Evolutionary conservation across 495 filamentous ascomycete genomes (phyloP).

Genomic region (Tuber borchii): DNA sequence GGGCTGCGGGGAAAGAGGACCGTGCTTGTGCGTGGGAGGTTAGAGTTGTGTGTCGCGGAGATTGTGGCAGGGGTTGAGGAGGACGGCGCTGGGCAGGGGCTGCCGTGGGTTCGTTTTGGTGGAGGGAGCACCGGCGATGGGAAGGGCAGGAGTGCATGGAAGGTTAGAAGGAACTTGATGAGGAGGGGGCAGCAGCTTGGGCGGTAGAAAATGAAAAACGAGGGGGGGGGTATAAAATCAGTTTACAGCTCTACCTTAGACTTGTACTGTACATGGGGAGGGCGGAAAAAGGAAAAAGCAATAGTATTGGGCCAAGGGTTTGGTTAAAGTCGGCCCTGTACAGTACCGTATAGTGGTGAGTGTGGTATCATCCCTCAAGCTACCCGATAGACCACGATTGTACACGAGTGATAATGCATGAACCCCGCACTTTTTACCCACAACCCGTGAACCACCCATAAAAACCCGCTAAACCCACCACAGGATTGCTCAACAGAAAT

Average conservation of each 20-base stretch:
- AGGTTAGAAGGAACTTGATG: conserved; percentile 43
- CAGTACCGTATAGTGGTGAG: neutral
- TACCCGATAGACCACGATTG: neutral
- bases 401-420: neutral
- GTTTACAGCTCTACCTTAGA: neutral
- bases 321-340: neutral
- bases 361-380: neutral
- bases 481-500: no score
- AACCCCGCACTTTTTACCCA: neutral
- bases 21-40: conserved; percentile 51
- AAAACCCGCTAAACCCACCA: no score
- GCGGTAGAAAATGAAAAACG: neutral
- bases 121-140: conserved; percentile 18
- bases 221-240: neutral
- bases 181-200: conserved; percentile 31
- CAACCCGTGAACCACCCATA: no score
- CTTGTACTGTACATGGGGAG: neutral
- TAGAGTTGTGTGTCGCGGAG: conserved; percentile 40
- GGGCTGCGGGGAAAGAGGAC: conserved; percentile 41
- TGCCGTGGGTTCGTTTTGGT: conserved; percentile 40
- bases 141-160: conserved; percentile 40
- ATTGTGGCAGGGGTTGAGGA: conserved; percentile 25
- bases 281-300: neutral
- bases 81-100: conserved; percentile 1
- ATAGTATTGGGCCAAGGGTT: neutral